Percentiles rank a stretch among this genome's conserved stretches.
Conservation (phyloP, 2,329 filamentous ascomycete genomes). For the Apiospora marii region DNA sequence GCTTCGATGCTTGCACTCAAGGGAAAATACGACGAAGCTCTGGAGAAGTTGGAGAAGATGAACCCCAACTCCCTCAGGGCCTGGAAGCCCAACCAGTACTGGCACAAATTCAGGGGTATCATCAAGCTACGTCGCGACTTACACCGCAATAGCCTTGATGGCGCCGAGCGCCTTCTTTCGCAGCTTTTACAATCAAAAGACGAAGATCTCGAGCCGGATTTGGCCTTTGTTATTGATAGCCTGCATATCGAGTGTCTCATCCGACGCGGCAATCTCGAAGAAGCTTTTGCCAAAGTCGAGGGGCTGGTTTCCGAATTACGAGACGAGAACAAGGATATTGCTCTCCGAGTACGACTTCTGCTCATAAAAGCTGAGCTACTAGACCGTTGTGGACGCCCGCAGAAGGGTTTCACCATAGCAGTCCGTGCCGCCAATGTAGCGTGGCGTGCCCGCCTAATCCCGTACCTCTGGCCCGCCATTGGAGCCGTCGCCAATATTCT, state of each 20-base stretch:
- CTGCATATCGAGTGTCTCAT: slow-evolving; percentile 61
- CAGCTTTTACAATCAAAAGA: slow-evolving; percentile 60
- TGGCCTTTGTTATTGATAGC: slow-evolving; percentile 58
- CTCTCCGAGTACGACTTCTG: slow-evolving; percentile 74
- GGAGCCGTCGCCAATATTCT: slow-evolving; percentile 73
- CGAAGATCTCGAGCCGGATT: slow-evolving; percentile 60
- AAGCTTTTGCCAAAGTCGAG: slow-evolving; percentile 58
- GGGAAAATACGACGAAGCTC: slow-evolving; percentile 76
- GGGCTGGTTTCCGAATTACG: slow-evolving; percentile 50
- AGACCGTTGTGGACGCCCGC: slow-evolving; percentile 70
- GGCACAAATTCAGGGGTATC: slow-evolving; percentile 71
- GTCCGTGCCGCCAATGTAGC: slow-evolving; percentile 79
- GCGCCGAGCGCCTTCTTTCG: slow-evolving; percentile 57
- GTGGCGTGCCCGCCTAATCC: slow-evolving; percentile 72
- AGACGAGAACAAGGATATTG: slow-evolving; percentile 61
- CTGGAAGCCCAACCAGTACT: slow-evolving; percentile 80
- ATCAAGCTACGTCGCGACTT: slow-evolving; percentile 71
- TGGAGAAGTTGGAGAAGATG: slow-evolving; percentile 65
- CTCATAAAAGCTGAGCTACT: slow-evolving; percentile 77
- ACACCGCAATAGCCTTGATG: slow-evolving; percentile 60
- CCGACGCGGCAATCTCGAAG: slow-evolving; percentile 55
- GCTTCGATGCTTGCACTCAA: slow-evolving; percentile 71
- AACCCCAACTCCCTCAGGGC: slow-evolving; percentile 71
- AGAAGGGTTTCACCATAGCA: slow-evolving; percentile 79
- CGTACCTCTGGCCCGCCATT: slow-evolving; percentile 76